Base-by-base conservation (phyloP, 1,284 basidiomycete genomes). In the Ustilago trichophora region DNA sequence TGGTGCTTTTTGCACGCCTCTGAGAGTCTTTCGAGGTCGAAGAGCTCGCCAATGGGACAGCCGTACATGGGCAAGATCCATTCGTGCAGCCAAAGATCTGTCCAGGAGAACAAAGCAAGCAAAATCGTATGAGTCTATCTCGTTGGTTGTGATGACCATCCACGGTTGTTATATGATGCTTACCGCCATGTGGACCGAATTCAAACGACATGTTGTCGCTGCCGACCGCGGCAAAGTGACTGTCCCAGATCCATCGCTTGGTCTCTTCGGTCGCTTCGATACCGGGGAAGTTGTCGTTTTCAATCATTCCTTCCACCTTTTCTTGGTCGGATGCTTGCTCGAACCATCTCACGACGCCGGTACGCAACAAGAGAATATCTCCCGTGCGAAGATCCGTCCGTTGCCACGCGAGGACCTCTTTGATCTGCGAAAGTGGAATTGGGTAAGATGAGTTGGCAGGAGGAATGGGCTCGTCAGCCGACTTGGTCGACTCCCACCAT, bases 31-130 rank as follows among this genome's bases (percentile, higher is more conserved):
- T 66, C 62, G 26, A 71, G 58, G 27, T 65, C 67, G 33, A 60
- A 66, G 1, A 66, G 53, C 40, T 71, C 67, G 56, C 62, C 65
- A 29, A 69, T 63, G 19, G 65, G 65, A 16, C 65, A 69, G 22
- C 65, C 59, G 21, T 34, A 63, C 65, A 69, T 63, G 18, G 65
- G 65, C 21, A 69, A 27, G 16, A 69, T 24, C 65, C 65, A 68
- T 25, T 63, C 49, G 47, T 68, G 65, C 6, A 68, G 50, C 65
- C 65, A 68, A 12, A 68, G 34, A 16, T 68, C 65, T 67, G 42
- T 25, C 12, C 7, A 19, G 18, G 6, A n/a, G n/a, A n/a, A n/a
- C 12, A 36, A 18, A 2, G 27, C n/a, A 34, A 11, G 36, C 12
- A 11, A 44, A 13, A 10, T 7, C 18, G 10, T n/a, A 8, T 43